A percentile compares a stretch with the other conserved stretches of the same genome.
phyloP scores from a whole-genome alignment of 176 grass and related monocot genomes.

The Carex cristatella region DNA sequence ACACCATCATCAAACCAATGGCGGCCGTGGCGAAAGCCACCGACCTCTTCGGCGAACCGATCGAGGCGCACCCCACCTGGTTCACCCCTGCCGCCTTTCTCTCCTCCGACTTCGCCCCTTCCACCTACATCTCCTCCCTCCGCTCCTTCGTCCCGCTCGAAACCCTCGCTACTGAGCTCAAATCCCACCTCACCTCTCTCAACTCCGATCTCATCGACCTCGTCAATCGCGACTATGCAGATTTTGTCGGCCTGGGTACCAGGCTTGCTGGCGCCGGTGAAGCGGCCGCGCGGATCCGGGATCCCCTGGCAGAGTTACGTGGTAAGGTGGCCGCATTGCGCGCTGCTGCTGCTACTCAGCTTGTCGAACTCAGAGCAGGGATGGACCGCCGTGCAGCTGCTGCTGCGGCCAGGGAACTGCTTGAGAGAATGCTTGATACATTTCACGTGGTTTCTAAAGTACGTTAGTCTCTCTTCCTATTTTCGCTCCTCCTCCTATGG shows the following conservation, averaged over 20 bases:
- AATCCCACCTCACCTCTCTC: constrained; percentile 67
- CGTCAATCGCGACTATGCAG: constrained; percentile 92
- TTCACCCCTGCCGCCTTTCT: constrained; percentile 61
- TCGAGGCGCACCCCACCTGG: constrained; percentile 87
- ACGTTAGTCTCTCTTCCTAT: neutral
- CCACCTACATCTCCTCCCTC: constrained; percentile 76
- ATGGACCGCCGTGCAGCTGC: constrained; percentile 67
- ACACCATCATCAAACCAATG: neutral
- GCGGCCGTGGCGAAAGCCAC: constrained; percentile 26
- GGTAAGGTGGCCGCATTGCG: constrained; percentile 76
- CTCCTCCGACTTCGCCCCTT: constrained; percentile 49
- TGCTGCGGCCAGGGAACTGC: constrained; percentile 53
- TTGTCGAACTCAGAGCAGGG: constrained; percentile 48
- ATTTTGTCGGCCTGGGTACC: constrained; percentile 86
- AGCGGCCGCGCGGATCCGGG: constrained; percentile 56
- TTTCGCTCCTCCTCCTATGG: neutral
- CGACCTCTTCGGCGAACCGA: constrained; percentile 91
- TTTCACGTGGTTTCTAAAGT: constrained; percentile 98
- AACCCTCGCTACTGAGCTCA: constrained; percentile 80
- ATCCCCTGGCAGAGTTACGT: constrained; percentile 65
- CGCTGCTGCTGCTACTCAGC: constrained; percentile 17
- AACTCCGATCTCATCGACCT: constrained; percentile 88
- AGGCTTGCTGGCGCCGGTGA: constrained; percentile 77
- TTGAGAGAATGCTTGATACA: constrained; percentile 91
- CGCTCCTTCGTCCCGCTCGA: constrained; percentile 95